A percentile compares a stretch with the other conserved stretches of the same genome.
Evolutionary conservation across 2,329 filamentous ascomycete species (phyloP).

Genomic region (Colletotrichum noveboracense): DNA sequence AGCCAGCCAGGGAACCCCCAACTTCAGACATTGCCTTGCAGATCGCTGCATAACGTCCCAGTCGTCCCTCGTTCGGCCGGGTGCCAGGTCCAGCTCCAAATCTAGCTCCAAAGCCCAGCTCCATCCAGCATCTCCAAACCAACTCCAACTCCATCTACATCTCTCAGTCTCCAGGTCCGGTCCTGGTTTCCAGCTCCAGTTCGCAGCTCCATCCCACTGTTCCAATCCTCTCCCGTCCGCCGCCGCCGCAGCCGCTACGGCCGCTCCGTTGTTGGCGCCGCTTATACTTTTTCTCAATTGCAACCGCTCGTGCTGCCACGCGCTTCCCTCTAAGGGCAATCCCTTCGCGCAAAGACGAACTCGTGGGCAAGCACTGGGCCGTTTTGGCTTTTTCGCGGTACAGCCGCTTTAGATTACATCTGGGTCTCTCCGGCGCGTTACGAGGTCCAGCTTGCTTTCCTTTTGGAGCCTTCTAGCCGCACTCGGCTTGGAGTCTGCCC

Average conservation of each 20-base stretch:
- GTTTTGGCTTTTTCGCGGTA: conserved; percentile 3
- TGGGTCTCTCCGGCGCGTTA: conserved; percentile 16
- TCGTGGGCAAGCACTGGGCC: conserved; percentile 1
- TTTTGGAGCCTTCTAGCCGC: conserved; percentile 13
- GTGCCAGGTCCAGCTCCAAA: background rate
- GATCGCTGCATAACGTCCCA: conserved; percentile 21
- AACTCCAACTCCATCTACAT: background rate
- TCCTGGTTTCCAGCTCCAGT: background rate
- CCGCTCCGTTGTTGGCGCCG: background rate
- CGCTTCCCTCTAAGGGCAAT: background rate
- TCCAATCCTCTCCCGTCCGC: conserved; percentile 5
- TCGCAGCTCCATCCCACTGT: background rate
- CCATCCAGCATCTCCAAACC: background rate
- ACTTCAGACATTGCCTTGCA: conserved; percentile 9
- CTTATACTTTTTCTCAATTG: background rate
- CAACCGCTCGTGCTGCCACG: conserved; percentile 6
- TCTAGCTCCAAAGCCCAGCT: background rate
- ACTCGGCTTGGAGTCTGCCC: conserved; percentile 18
- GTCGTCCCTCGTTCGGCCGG: conserved; percentile 16
- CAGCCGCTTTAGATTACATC: conserved; percentile 19
- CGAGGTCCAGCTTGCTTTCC: conserved; percentile 18
- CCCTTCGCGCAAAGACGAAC: background rate
- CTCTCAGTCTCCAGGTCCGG: background rate
- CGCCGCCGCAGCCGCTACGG: background rate
- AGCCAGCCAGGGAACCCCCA: conserved; percentile 12